Evolutionary conservation across 75 land plant species (phyloP), one percentile per base, ranked within the genome.

Genomic region (Sequoiadendron giganteum): DNA sequence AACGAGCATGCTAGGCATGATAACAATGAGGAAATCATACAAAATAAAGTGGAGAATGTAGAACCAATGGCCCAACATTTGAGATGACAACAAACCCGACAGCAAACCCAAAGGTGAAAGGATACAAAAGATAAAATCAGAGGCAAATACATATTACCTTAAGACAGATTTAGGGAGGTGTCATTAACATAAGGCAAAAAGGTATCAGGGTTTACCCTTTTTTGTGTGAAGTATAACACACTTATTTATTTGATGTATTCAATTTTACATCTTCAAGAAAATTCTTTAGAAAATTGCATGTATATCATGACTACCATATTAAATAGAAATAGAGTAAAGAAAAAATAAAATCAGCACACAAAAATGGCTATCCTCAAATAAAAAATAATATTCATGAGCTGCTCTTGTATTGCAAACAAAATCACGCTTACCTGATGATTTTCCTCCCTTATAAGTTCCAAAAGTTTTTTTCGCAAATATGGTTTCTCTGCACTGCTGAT

Each of bases 401-500:
- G 49, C 11, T 81, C 49, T 28, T 19, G 42, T 9, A 45, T 16
- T 10, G 43, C 56, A 78, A 48, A 30, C 16, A 98, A 99, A 87
- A 45, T 3, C 25, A 73, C 30, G 49, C 65, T 72, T 21, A 98
- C 99, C 97, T 98, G 93, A 83, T 90, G 87, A 88, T 98, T 95
- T 68, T 95, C 97, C 92, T 98, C 99, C 89, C 97, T 90, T 72
- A 97, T 92, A 81, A 95, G 93, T 70, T 92, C 92, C 78, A 98
- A 87, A 78, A 98, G 88, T 85, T 92, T 98, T 61, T 90, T 93
- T 70, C 95, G 93, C 86, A 98, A 79, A 88, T 98, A 93, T 72
- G 92, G 82, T 91, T 97, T 98, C 87, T 98, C 99, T 68, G 93
- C 95, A 70, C 91, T 95, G 92, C 93, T 95, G 80, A 98, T 95